These are phyloP conservation scores for Sequoiadendron giganteum DNA, from an alignment of 75 land plant species.

Conservation along the genomic window DNA sequence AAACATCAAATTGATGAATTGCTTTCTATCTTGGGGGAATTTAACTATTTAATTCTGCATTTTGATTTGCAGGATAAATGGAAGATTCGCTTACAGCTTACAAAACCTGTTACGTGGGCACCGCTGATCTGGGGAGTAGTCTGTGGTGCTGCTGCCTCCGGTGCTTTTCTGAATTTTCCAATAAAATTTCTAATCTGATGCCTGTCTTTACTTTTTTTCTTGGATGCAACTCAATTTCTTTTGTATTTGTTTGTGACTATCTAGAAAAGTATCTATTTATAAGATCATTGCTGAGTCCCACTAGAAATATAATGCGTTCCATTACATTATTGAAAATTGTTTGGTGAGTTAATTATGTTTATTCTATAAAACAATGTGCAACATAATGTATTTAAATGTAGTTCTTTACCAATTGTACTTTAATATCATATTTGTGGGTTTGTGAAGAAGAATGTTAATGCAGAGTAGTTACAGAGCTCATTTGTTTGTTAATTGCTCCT, in stretches of 20 bases:
- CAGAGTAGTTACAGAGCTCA: neutral
- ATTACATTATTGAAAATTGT: neutral
- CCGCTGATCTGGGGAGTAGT: conserved; percentile 96
- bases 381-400: neutral
- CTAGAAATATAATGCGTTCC: neutral
- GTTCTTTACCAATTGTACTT: neutral
- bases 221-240: neutral
- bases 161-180: conserved; percentile 27
- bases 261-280: neutral
- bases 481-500: neutral
- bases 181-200: neutral
- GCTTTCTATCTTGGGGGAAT: neutral
- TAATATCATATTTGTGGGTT: neutral
- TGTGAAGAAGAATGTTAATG: neutral
- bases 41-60: neutral
- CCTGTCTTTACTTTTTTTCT: neutral
- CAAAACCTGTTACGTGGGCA: conserved; percentile 97
- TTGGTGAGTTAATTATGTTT: neutral
- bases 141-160: conserved; percentile 99
- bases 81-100: conserved; percentile 94
- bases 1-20: neutral
- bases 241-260: neutral
- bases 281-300: neutral
- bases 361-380: neutral
- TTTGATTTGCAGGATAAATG: conserved; percentile 65